phyloP scores from a whole-genome alignment of 352 stramenopile species.

The Pythium rhizo-oryzae region DNA sequence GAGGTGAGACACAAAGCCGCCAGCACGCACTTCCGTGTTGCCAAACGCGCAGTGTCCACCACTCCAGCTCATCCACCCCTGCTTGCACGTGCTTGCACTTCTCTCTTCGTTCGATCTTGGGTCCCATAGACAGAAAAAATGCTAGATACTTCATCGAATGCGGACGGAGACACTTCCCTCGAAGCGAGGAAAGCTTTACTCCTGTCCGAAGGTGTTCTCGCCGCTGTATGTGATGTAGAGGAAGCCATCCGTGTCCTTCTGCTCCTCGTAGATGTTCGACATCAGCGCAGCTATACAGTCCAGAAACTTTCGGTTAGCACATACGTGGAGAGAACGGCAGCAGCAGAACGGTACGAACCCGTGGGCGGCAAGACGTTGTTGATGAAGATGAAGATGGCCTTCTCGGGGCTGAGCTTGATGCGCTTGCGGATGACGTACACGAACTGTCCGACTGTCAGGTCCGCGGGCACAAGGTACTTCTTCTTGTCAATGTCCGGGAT shows the following conservation, averaged over 20 bases:
- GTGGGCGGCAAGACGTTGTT: slow-evolving; percentile 98
- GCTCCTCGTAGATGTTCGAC: slow-evolving; percentile 99
- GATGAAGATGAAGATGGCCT: slow-evolving; percentile 99
- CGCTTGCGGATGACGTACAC: slow-evolving; percentile 99
- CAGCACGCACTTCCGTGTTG: background rate
- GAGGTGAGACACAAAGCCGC: no score
- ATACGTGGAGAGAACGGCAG: background rate
- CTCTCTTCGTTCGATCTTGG: slow-evolving; percentile 19
- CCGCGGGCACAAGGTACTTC: slow-evolving; percentile 97
- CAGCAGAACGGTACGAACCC: slow-evolving; percentile 37
- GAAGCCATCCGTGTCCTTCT: slow-evolving; percentile 99
- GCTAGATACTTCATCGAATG: slow-evolving; percentile 34
- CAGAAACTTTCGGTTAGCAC: no score
- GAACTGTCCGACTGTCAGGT: slow-evolving; percentile 98
- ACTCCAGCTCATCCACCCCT: background rate
- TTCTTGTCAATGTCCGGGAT: slow-evolving; percentile 99
- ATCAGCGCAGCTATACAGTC: slow-evolving; percentile 91
- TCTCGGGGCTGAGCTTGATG: slow-evolving; percentile 98
- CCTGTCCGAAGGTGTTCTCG: slow-evolving; percentile 98
- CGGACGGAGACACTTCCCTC: slow-evolving; percentile 5
- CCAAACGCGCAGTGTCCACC: no score
- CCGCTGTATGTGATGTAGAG: slow-evolving; percentile 99
- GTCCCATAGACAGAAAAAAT: slow-evolving; percentile 33
- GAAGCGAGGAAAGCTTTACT: slow-evolving; percentile 19
- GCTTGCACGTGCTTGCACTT: background rate